Conservation (phyloP, 2,329 filamentous ascomycete genomes). For the Seiridium unicorne region DNA sequence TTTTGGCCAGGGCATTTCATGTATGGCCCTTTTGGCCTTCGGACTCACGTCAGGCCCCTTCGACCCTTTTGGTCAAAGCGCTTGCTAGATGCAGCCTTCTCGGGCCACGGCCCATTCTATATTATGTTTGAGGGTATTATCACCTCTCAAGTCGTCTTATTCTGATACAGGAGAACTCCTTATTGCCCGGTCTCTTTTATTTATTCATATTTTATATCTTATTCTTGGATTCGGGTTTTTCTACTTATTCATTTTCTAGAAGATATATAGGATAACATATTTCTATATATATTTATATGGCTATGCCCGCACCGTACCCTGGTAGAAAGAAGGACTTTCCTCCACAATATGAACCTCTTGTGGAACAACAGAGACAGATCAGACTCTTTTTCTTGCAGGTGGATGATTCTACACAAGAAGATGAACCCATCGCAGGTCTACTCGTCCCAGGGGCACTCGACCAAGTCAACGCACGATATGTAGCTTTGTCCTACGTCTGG, state of each 20-base stretch:
- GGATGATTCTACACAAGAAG: not conserved
- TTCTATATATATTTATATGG: too few species aligned
- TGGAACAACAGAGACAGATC: not conserved
- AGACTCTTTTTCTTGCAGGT: not conserved
- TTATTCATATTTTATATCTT: not conserved
- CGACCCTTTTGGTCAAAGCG: not conserved
- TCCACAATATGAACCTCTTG: not conserved
- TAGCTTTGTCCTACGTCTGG: constrained; percentile 4
- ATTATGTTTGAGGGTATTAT: too few species aligned
- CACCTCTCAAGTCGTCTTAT: too few species aligned
- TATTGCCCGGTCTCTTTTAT: too few species aligned
- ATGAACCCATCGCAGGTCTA: not conserved
- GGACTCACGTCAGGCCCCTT: not conserved
- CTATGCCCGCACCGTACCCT: not conserved
- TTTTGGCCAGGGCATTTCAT: not conserved
- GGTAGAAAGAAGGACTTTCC: not conserved
- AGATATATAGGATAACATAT: not conserved
- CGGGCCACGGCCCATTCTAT: not conserved
- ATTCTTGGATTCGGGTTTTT: not conserved
- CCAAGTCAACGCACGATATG: not conserved
- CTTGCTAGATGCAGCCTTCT: too few species aligned
- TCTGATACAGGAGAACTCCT: too few species aligned
- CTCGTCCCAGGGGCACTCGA: not conserved
- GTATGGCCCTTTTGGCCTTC: not conserved
- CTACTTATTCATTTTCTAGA: not conserved